phyloP scores from a whole-genome alignment of 2,329 filamentous ascomycete genomes.

The Aspergillus costaricaensis region DNA sequence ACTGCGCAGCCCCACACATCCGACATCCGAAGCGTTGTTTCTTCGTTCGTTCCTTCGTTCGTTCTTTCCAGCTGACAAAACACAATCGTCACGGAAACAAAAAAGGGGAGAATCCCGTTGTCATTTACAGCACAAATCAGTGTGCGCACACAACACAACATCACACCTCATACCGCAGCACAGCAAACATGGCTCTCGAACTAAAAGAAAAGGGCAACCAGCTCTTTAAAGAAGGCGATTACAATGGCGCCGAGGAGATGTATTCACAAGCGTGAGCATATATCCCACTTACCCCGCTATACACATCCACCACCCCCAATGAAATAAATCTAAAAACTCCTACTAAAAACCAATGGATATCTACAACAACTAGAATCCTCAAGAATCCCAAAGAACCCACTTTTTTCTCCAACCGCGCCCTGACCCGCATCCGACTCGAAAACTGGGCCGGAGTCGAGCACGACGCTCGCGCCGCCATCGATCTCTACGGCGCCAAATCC shows the following conservation, averaged over 20 bases:
- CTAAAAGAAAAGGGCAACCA: constrained; percentile 49
- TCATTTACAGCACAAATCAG: too few species aligned
- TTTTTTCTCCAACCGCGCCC: constrained; percentile 86
- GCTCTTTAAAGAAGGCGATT: constrained; percentile 49
- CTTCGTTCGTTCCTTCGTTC: background rate
- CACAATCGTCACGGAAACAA: too few species aligned
- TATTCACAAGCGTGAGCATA: constrained; percentile 49
- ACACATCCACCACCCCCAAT: background rate
- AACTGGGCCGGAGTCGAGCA: constrained; percentile 73
- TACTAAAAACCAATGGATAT: background rate
- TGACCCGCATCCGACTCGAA: constrained; percentile 73
- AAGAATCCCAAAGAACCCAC: constrained; percentile 74
- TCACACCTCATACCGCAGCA: background rate
- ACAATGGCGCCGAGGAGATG: constrained; percentile 48
- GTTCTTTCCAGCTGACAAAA: background rate
- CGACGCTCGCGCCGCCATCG: constrained; percentile 75
- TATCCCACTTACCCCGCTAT: background rate
- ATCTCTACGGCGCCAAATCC: constrained; percentile 55
- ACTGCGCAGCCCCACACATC: background rate
- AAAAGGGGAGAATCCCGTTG: too few species aligned
- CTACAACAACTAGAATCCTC: constrained; percentile 60
- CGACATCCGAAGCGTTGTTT: background rate
- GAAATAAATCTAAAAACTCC: background rate
- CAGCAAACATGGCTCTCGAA: constrained; percentile 36
- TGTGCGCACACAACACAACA: background rate